A percentile compares a stretch with the other conserved stretches of the same genome.
Evolutionary conservation across 2,329 filamentous ascomycete genomes (phyloP).

Genomic region (Tricladium varicosporioides): DNA sequence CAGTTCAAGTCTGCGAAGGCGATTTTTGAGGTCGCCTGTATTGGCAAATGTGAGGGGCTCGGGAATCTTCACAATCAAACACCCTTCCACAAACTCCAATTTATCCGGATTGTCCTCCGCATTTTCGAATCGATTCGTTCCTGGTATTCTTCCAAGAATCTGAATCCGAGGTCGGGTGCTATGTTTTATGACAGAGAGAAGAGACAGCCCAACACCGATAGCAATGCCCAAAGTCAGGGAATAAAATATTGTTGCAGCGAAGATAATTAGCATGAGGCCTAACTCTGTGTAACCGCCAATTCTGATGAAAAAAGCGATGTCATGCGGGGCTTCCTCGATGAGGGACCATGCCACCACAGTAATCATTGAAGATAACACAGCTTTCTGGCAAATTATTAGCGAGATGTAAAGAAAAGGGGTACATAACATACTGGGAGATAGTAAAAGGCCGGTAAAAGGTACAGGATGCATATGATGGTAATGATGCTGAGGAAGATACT

Average conservation of each 20-base stretch:
- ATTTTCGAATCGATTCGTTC: conserved; percentile 81
- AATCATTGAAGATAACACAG: conserved; percentile 89
- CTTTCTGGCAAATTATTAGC: conserved; percentile 62
- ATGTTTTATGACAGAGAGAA: conserved; percentile 87
- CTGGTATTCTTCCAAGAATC: conserved; percentile 86
- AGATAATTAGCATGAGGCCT: conserved; percentile 84
- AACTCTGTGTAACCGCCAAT: conserved; percentile 87
- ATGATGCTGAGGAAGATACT: conserved; percentile 83
- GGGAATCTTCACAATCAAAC: conserved; percentile 94
- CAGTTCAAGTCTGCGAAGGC: conserved; percentile 78
- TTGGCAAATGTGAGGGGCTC: conserved; percentile 97
- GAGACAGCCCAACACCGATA: conserved; percentile 85
- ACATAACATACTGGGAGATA: conserved; percentile 76
- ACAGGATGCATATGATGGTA: conserved; percentile 76
- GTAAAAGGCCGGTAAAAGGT: conserved; percentile 87
- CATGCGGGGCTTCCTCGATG: conserved; percentile 91
- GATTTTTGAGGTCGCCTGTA: conserved; percentile 84
- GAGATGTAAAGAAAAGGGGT: conserved; percentile 9
- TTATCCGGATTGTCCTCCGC: conserved; percentile 70
- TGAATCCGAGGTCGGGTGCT: conserved; percentile 91
- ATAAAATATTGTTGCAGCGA: conserved; percentile 90
- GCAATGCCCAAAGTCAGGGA: conserved; percentile 92
- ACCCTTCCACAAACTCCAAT: conserved; percentile 88
- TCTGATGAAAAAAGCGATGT: conserved; percentile 83
- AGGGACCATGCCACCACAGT: conserved; percentile 92